phyloP scores from a whole-genome alignment of 176 grass and related monocot genomes.

The Saccharum spontaneum region DNA sequence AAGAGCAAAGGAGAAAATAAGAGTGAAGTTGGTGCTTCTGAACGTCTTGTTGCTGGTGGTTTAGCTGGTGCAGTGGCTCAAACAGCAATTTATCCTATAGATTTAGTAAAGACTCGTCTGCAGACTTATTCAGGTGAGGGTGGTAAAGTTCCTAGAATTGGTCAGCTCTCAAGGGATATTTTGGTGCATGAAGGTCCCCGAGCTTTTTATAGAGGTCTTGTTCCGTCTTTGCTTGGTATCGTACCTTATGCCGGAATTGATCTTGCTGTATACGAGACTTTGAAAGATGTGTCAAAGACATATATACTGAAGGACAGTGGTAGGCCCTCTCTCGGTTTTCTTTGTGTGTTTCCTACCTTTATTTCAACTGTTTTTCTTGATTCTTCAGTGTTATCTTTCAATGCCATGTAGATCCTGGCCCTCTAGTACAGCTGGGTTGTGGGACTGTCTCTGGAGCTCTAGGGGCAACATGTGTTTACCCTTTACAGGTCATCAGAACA shows the following conservation, averaged over 20 bases:
- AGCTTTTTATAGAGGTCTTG: slow-evolving; percentile 86
- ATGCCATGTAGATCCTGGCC: slow-evolving; percentile 78
- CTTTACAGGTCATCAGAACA: slow-evolving; percentile 97
- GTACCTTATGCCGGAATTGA: slow-evolving; percentile 93
- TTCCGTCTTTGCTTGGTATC: slow-evolving; percentile 96
- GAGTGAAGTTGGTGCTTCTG: slow-evolving; percentile 74
- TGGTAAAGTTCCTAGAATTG: slow-evolving; percentile 82
- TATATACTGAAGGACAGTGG: slow-evolving; percentile 86
- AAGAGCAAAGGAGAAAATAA: slow-evolving; percentile 81
- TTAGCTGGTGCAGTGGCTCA: slow-evolving; percentile 92
- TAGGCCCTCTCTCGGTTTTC: slow-evolving; percentile 35
- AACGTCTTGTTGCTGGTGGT: slow-evolving; percentile 85
- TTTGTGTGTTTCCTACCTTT: slow-evolving; percentile 5
- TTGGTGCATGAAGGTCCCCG: slow-evolving; percentile 80
- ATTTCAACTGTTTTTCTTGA: slow-evolving; percentile 33
- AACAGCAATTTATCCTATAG: slow-evolving; percentile 87
- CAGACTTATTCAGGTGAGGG: slow-evolving; percentile 72
- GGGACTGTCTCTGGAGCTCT: slow-evolving; percentile 86
- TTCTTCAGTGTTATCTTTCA: slow-evolving; percentile 24
- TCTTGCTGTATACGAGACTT: slow-evolving; percentile 90
- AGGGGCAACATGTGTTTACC: slow-evolving; percentile 95
- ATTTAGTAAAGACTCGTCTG: slow-evolving; percentile 89
- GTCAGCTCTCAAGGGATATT: slow-evolving; percentile 69
- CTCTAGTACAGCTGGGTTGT: slow-evolving; percentile 85
- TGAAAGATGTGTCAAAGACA: slow-evolving; percentile 88